These are phyloP conservation scores for Funneliformis mosseae DNA, from an alignment of 192 early-diverging fungal species.

Conservation along the genomic window DNA sequence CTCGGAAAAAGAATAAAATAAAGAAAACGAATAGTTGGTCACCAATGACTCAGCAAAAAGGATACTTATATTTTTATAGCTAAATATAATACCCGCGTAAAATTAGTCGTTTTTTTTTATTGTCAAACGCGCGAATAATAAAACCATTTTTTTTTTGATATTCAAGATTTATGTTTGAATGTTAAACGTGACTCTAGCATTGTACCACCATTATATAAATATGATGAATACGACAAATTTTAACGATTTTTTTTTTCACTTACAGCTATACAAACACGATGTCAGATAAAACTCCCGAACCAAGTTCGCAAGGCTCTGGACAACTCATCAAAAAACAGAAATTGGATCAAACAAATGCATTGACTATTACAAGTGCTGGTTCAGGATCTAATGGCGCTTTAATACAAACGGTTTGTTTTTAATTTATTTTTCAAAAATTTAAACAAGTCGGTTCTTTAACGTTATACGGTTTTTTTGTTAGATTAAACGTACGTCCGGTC, in stretches of 20 bases:
- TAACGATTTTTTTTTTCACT: no score
- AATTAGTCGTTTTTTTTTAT: neutral
- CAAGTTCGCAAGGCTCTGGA: neutral
- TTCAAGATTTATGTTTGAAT: no score
- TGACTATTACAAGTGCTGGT: conserved; percentile 29
- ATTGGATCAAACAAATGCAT: conserved; percentile 41
- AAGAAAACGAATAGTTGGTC: neutral
- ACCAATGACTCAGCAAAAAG: neutral
- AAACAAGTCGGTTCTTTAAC: neutral
- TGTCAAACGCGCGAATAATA: neutral
- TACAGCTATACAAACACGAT: neutral
- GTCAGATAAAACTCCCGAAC: neutral
- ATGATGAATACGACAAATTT: no score
- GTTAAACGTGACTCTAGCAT: no score
- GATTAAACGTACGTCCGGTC: conserved; percentile 66
- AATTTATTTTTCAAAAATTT: no score
- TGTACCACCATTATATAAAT: no score
- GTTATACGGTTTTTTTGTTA: neutral
- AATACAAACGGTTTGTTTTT: conserved; percentile 41
- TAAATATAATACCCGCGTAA: neutral
- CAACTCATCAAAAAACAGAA: conserved; percentile 45
- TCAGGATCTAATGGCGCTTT: conserved; percentile 37
- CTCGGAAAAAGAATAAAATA: neutral
- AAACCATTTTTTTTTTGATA: neutral
- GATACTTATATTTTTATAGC: neutral